Conservation (phyloP, 2,329 filamentous ascomycete genomes). For the Cyphellophora europaea region DNA sequence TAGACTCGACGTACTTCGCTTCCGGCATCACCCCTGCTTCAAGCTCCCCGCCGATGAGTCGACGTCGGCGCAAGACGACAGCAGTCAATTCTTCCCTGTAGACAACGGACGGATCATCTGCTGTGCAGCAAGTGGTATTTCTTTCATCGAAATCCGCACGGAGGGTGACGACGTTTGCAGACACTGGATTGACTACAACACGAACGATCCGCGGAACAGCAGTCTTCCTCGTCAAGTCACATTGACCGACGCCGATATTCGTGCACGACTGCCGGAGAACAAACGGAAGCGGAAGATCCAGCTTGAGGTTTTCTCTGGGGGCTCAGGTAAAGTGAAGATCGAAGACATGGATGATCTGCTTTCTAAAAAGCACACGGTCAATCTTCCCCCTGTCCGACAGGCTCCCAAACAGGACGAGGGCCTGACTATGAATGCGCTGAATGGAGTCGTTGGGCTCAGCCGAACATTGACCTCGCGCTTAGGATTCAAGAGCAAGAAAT, state of each 20-base stretch:
- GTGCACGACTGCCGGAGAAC: conserved; percentile 59
- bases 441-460: conserved; percentile 12
- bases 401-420: conserved; percentile 19
- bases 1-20: conserved; percentile 76
- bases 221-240: conserved; percentile 61
- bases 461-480: conserved; percentile 36
- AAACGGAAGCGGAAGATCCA: conserved; percentile 63
- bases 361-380: conserved; percentile 63
- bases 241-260: conserved; percentile 66
- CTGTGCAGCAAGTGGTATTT: conserved; percentile 70
- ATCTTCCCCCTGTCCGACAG: conserved; percentile 55
- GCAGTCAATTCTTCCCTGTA: conserved; percentile 77
- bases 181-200: conserved; percentile 70
- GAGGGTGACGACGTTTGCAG: conserved; percentile 75
- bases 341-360: conserved; percentile 64
- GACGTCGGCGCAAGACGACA: conserved; percentile 53
- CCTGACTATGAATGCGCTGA: conserved; percentile 17
- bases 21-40: conserved; percentile 86
- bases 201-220: conserved; percentile 46
- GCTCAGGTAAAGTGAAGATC: conserved; percentile 63
- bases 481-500: conserved; percentile 65
- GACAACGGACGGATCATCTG: conserved; percentile 68
- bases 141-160: conserved; percentile 72
- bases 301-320: conserved; percentile 66
- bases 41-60: conserved; percentile 65